Conservation (phyloP, 2,329 filamentous ascomycete genomes). For the Davidsoniella virescens region DNA sequence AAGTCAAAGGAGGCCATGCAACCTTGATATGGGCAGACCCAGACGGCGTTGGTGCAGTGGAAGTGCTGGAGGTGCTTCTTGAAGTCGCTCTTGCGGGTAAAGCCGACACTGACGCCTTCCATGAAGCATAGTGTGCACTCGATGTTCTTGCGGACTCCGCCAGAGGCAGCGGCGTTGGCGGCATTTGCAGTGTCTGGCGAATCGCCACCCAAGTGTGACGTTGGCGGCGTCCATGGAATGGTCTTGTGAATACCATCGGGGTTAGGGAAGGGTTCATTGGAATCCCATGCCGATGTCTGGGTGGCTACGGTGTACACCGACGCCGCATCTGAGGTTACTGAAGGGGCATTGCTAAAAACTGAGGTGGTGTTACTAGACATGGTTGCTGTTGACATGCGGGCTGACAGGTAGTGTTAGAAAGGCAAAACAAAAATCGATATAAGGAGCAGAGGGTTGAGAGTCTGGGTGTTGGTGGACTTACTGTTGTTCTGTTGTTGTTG, state of each 20-base stretch:
- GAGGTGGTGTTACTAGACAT: slow-evolving; percentile 25
- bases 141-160: slow-evolving; percentile 14
- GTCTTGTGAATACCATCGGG: slow-evolving; percentile 7
- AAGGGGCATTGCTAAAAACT: slow-evolving; percentile 26
- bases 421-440: background rate
- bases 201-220: slow-evolving; percentile 5
- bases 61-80: slow-evolving; percentile 34
- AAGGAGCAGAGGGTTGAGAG: too few species aligned
- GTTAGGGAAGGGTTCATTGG: slow-evolving; percentile 9
- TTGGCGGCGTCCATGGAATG: slow-evolving; percentile 11
- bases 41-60: slow-evolving; percentile 27
- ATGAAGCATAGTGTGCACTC: slow-evolving; percentile 30
- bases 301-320: slow-evolving; percentile 10
- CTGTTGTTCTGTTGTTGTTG: background rate
- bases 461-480: too few species aligned
- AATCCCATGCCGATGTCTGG: slow-evolving; percentile 13
- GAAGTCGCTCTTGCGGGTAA: slow-evolving; percentile 31
- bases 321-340: slow-evolving; percentile 23
- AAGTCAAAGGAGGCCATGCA: slow-evolving; percentile 29
- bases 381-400: slow-evolving; percentile 24
- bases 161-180: slow-evolving; percentile 14
- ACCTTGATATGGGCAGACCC: slow-evolving; percentile 27
- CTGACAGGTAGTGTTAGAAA: slow-evolving; percentile 15
- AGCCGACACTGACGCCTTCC: slow-evolving; percentile 29
- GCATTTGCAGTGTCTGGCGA: slow-evolving; percentile 12